Conservation (phyloP, 2,329 filamentous ascomycete species). For the Alternaria arborescens region DNA sequence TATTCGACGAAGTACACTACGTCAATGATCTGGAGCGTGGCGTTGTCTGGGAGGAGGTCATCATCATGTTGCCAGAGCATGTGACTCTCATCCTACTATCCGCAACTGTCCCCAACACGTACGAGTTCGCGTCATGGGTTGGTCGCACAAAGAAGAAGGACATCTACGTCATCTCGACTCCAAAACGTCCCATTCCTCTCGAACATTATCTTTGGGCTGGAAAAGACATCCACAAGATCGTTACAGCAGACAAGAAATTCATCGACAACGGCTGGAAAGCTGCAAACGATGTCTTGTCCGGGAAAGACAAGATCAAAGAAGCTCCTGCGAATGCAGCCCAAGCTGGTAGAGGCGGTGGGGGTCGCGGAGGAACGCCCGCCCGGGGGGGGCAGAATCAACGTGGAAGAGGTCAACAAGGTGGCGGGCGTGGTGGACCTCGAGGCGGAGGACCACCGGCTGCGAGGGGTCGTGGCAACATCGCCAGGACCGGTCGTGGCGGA, state of each 20-base stretch:
- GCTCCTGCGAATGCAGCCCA: slow-evolving; percentile 59
- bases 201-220: slow-evolving; percentile 97
- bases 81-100: slow-evolving; percentile 94
- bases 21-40: slow-evolving; percentile 96
- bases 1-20: slow-evolving; percentile 99
- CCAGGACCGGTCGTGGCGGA: slow-evolving; percentile 82
- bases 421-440: slow-evolving; percentile 59
- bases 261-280: slow-evolving; percentile 94
- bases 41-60: slow-evolving; percentile 99
- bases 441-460: slow-evolving; percentile 64
- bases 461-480: slow-evolving; percentile 82
- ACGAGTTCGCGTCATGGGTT: slow-evolving; percentile 98
- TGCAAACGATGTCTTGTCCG: slow-evolving; percentile 81
- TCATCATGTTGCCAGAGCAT: slow-evolving; percentile 98
- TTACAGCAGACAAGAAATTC: slow-evolving; percentile 91
- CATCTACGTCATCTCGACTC: slow-evolving; percentile 98
- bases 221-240: slow-evolving; percentile 93
- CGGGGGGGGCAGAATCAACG: slow-evolving; percentile 63
- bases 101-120: slow-evolving; percentile 94
- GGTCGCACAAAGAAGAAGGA: slow-evolving; percentile 98
- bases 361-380: slow-evolving; percentile 54
- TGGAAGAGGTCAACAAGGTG: slow-evolving; percentile 55
- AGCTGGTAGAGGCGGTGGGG: slow-evolving; percentile 62
- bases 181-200: slow-evolving; percentile 91
- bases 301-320: slow-evolving; percentile 77